Conservation (phyloP, 441 rosid genomes). For the Populus hybrid region DNA sequence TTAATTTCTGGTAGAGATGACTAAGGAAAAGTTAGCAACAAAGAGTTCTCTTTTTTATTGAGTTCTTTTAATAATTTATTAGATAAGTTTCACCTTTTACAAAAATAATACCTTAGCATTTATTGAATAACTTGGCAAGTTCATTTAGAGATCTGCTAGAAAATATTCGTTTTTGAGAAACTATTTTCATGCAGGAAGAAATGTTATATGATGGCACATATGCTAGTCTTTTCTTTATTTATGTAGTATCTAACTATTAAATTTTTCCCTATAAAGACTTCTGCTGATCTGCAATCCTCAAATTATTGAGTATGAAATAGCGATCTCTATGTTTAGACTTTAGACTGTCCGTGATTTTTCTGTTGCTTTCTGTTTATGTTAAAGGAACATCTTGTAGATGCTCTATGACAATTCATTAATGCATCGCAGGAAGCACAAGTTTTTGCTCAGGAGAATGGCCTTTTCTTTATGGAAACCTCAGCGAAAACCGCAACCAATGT, state of each 20-base stretch:
- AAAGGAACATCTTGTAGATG: not conserved
- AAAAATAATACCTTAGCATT: not conserved
- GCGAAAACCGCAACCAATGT: conserved; percentile 92
- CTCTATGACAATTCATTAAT: not conserved
- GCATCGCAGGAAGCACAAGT: conserved; percentile 79
- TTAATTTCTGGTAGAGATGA: not conserved
- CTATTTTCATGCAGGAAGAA: not conserved
- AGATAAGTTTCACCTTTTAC: not conserved
- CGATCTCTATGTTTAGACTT: not conserved
- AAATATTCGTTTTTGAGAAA: not conserved
- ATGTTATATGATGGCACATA: not conserved
- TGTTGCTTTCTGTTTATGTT: not conserved
- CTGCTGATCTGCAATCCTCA: not conserved
- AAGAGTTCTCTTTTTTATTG: not conserved
- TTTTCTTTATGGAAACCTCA: conserved; percentile 96
- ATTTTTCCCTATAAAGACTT: not conserved
- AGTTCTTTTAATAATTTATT: not conserved
- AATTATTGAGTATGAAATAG: not conserved
- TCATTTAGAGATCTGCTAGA: not conserved
- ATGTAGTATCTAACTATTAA: not conserved
- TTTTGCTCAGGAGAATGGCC: conserved; percentile 81
- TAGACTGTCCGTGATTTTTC: not conserved
- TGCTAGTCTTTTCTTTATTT: not conserved
- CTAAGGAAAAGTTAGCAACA: not conserved
- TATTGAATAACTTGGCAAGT: not conserved